A percentile compares a stretch with the other conserved stretches of the same genome.
phyloP scores from a whole-genome alignment of 1,284 basidiomycete species.

The Fistulinella cinereoalba region DNA sequence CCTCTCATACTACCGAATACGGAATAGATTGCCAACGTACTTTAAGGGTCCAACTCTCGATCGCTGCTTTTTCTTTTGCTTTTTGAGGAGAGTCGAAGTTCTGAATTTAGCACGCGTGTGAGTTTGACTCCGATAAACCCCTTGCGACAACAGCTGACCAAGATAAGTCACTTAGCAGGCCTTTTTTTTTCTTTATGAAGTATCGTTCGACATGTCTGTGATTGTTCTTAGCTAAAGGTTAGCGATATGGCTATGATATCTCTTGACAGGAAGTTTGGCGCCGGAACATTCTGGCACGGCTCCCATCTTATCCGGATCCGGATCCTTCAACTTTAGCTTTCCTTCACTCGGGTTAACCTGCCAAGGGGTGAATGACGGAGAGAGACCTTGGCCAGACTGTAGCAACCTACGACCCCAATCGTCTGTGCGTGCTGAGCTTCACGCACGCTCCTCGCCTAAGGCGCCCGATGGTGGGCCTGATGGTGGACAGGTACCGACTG shows the following conservation, averaged over 20 bases:
- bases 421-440: too few species aligned
- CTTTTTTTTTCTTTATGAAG: not conserved
- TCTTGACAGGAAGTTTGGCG: not conserved
- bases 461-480: too few species aligned
- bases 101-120: conserved; percentile 9
- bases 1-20: conserved; percentile 15
- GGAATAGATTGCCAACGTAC: conserved; percentile 15
- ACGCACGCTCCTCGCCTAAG: not conserved
- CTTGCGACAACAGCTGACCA: conserved; percentile 23
- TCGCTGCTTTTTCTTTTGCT: conserved; percentile 2
- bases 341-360: too few species aligned
- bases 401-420: too few species aligned
- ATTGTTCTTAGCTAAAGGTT: conserved; percentile 15
- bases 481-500: too few species aligned
- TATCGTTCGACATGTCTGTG: conserved; percentile 13
- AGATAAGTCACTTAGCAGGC: conserved; percentile 23
- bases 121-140: conserved; percentile 20
- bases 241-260: conserved; percentile 5
- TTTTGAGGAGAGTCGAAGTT: not conserved
- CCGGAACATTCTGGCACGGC: not conserved
- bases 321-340: too few species aligned
- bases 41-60: conserved; percentile 20
- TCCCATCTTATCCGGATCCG: too few species aligned
- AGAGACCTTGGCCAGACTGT: too few species aligned
- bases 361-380: too few species aligned